A percentile compares a stretch with the other conserved stretches of the same genome.
phyloP scores from a whole-genome alignment of 208 protist genomes.

The Jaenimonas drosophilae region DNA sequence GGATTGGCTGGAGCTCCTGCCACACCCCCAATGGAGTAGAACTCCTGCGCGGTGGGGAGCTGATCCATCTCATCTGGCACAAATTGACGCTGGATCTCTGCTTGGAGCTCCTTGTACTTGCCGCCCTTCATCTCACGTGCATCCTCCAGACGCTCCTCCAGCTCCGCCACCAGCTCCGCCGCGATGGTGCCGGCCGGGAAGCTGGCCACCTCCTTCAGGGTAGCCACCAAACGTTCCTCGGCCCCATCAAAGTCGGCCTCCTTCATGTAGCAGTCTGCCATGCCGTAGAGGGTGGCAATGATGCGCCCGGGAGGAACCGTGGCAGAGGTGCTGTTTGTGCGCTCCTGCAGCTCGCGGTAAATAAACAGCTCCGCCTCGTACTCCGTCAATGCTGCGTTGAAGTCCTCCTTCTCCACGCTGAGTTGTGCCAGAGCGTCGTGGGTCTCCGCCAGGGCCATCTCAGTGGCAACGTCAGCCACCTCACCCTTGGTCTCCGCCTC shows the following conservation, averaged over 20 bases:
- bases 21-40: conserved; percentile 24
- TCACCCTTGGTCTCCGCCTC: conserved; percentile 12
- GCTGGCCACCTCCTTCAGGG: conserved; percentile 42
- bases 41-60: conserved; percentile 47
- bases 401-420: conserved; percentile 67
- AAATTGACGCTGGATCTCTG: conserved; percentile 66
- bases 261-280: conserved; percentile 81
- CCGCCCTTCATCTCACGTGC: conserved; percentile 71
- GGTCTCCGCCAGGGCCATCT: conserved; percentile 60
- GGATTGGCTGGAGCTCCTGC: conserved; percentile 16
- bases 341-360: conserved; percentile 26
- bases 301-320: conserved; percentile 43
- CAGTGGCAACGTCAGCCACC: conserved; percentile 13
- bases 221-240: conserved; percentile 48
- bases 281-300: conserved; percentile 55
- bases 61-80: conserved; percentile 32
- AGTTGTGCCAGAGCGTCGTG: conserved; percentile 81
- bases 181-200: conserved; percentile 43
- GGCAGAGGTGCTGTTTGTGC: not conserved
- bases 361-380: conserved; percentile 75
- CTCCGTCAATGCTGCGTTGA: conserved; percentile 61
- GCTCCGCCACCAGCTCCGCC: conserved; percentile 37
- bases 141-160: conserved; percentile 66
- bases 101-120: conserved; percentile 52
- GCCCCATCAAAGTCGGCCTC: conserved; percentile 78